Base-by-base conservation (phyloP, 495 filamentous ascomycete genomes). In the Aspergillus saccharolyticus region DNA sequence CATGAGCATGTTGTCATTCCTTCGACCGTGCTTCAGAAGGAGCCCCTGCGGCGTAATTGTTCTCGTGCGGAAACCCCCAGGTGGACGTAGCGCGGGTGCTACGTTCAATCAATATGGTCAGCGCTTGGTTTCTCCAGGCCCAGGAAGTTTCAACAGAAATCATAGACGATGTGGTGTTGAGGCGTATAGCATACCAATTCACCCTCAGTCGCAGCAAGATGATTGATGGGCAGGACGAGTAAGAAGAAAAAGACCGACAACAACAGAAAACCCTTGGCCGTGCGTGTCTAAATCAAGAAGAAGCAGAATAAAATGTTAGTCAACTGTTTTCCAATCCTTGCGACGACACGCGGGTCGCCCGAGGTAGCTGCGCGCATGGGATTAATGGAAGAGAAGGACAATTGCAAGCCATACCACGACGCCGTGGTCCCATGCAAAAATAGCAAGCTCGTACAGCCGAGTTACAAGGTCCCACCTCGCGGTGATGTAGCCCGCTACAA, bases 401-500 rank as follows among this genome's bases (percentile, higher is more conserved):
- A 28, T 28, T 19, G 19, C 19, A 43, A 55, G 77, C 25, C 91
- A 74, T 76, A 96, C 93, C 67, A 98, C 89, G 66, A 99, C 94
- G 68, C 92, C 91, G 89, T 96, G 90, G 72, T 96, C 89, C 92
- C 91, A 96, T 62, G 95, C 94, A 71, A 97, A 99, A 53, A 94
- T 89, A 53, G 90, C 89, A 64, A 99, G 81, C 73, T 97, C 92
- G 85, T 96, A 93, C 54, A 96, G 81, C 61, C 91, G 87, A 55
- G 91, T 96, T 61, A 97, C 91, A 53, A 99, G 85, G 73, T 97
- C 92, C 91, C 91, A 97, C 78, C 95, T 87, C 66, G 94, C 94
- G 74, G 95, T 97, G 70, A 90, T 97, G 80, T 99, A 99, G 74
- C 94, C 94, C 75, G 94, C 93, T 80, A 97, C 85, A 77, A 99